Conservation (phyloP, 495 filamentous ascomycete genomes). For the Bathelium albidoporum region DNA sequence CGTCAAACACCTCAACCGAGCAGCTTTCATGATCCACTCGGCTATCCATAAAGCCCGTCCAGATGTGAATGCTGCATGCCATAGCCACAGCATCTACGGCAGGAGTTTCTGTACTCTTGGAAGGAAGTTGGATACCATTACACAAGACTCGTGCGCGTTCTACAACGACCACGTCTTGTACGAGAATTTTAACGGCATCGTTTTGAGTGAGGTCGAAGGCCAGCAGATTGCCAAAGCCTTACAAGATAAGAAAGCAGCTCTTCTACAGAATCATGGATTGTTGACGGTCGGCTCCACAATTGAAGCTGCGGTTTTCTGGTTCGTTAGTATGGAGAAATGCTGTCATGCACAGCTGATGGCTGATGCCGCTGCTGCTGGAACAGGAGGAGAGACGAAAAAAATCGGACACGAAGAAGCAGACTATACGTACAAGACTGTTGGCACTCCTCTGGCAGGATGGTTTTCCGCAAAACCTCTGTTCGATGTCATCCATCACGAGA, state of each 20-base stretch:
- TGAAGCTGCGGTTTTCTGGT: conserved; percentile 57
- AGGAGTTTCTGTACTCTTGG: conserved; percentile 59
- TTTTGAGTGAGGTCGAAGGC: conserved; percentile 62
- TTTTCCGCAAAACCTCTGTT: conserved; percentile 67
- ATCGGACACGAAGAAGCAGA: conserved; percentile 58
- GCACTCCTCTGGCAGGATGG: conserved; percentile 51
- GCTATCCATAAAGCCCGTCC: conserved; percentile 57
- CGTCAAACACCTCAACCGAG: conserved; percentile 52
- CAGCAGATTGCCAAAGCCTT: conserved; percentile 53
- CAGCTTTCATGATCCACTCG: conserved; percentile 40
- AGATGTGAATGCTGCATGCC: conserved; percentile 62
- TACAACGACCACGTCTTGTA: conserved; percentile 52
- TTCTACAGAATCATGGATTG: conserved; percentile 62
- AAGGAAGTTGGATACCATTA: conserved; percentile 55
- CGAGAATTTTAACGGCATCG: conserved; percentile 59
- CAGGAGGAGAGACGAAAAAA: conserved; percentile 54
- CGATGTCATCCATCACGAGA: conserved; percentile 60
- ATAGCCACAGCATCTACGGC: conserved; percentile 63
- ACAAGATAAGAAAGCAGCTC: conserved; percentile 56
- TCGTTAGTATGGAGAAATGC: conserved; percentile 62
- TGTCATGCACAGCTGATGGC: conserved; percentile 68
- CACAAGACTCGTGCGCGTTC: conserved; percentile 36
- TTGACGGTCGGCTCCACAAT: conserved; percentile 36
- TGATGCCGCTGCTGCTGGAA: conserved; percentile 59
- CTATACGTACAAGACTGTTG: conserved; percentile 58